Base-by-base conservation (phyloP, 176 grass and related monocot species). In the Oryza meyeriana region DNA sequence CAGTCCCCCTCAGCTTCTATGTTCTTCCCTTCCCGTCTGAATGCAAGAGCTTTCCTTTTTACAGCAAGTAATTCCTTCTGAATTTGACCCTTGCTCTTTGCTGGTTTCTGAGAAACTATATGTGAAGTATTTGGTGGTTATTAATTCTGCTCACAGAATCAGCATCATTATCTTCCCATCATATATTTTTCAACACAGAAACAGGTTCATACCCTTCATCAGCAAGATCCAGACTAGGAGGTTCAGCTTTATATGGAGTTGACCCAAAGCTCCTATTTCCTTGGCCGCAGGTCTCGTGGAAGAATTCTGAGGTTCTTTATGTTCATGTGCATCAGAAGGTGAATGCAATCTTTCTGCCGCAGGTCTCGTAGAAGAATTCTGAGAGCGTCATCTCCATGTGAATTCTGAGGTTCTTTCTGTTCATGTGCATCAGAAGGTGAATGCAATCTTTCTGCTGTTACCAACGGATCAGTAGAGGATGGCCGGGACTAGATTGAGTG, bases 31-130 rank as follows among this genome's bases (percentile, higher is more conserved):
- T 91, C 78, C 18, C 90, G 81, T 89, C 90, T 94, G 64, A 93
- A 88, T 22, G 85, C 79, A 80, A 98, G 83, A 79, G 95, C 90
- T 44, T 88, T 93, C 55, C 95, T 95, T 90, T 98, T 98, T 62
- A 95, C 75, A 76, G 78, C 86, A 75, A 98, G 86, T 52, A 98
- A 68, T 81, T 98, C 92, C 68, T 87, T 98, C 85, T 98, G 92
- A 74, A 95, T 79, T 38, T 95, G 88, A 84, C 61, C 79, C 77
- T 91, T 98, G 73, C 69, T 95, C 78, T 89, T 97, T 16, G n/a
- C n/a, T n/a, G n/a, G n/a, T n/a, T n/a, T n/a, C n/a, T n/a, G n/a
- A n/a, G n/a, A n/a, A n/a, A n/a, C n/a, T n/a, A n/a, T n/a, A n/a
- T n/a, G n/a, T n/a, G n/a, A n/a, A n/a, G n/a, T n/a, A n/a, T n/a